Conservation (phyloP, 495 filamentous ascomycete species). For the Penicillium cataractarum region DNA sequence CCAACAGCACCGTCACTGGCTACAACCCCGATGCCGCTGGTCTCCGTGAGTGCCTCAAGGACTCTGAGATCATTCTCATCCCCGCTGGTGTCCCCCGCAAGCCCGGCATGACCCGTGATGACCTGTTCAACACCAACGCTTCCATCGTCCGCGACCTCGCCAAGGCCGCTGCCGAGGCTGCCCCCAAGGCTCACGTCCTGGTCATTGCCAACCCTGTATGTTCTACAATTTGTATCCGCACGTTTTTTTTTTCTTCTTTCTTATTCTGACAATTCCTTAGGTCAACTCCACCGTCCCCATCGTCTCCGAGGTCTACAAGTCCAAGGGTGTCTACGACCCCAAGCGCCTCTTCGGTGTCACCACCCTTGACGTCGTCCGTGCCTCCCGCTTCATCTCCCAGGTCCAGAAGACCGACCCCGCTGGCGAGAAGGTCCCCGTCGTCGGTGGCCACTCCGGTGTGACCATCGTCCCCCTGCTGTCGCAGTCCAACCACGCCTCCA, state of each 20-base stretch:
- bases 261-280: constrained; percentile 25
- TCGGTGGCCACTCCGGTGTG: constrained; percentile 95
- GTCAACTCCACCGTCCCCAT: constrained; percentile 99
- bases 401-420: constrained; percentile 86
- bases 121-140: constrained; percentile 99
- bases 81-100: constrained; percentile 98
- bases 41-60: constrained; percentile 76
- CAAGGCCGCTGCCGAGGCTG: constrained; percentile 87
- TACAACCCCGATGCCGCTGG: constrained; percentile 78
- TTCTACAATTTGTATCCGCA: constrained; percentile 2
- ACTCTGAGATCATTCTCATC: constrained; percentile 91
- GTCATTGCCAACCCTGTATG: constrained; percentile 94
- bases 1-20: constrained; percentile 91
- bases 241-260: not conserved
- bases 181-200: constrained; percentile 92
- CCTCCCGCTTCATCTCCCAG: constrained; percentile 94
- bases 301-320: constrained; percentile 94
- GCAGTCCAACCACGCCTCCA: constrained; percentile 84
- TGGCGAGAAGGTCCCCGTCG: constrained; percentile 90
- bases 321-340: constrained; percentile 92
- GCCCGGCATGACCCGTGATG: constrained; percentile 98
- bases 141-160: constrained; percentile 98
- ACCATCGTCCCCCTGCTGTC: constrained; percentile 98
- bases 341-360: constrained; percentile 99
- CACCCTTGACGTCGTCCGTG: constrained; percentile 97